phyloP scores from a whole-genome alignment of 805 yeast species.

The Teunomyces stri region DNA sequence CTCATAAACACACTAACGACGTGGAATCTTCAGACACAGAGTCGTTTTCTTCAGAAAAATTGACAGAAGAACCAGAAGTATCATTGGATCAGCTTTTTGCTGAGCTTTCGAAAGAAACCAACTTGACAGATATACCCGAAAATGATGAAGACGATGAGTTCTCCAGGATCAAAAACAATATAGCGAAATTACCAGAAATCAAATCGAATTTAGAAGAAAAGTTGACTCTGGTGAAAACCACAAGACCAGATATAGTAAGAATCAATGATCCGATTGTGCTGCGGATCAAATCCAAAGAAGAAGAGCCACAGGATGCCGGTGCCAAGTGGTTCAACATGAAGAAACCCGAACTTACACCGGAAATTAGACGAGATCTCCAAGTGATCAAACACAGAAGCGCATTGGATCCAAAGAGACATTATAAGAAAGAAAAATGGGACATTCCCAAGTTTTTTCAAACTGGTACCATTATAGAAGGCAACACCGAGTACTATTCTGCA shows the following conservation, averaged over 20 bases:
- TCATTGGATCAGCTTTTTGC: conserved; percentile 33
- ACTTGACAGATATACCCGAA: conserved; percentile 7
- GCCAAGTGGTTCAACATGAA: conserved; percentile 80
- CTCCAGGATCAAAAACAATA: conserved; percentile 32
- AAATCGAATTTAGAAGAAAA: conserved; percentile 26
- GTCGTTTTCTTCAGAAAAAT: conserved; percentile 17
- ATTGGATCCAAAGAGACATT: conserved; percentile 92
- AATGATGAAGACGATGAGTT: conserved; percentile 21
- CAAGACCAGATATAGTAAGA: conserved; percentile 21
- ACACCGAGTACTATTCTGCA: conserved; percentile 69
- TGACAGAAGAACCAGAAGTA: conserved; percentile 8
- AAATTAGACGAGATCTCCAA: conserved; percentile 71
- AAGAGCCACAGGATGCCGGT: conserved; percentile 41
- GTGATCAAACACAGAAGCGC: conserved; percentile 84
- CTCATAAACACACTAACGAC: conserved; percentile 8
- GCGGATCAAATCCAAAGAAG: conserved; percentile 15
- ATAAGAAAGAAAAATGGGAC: conserved; percentile 79
- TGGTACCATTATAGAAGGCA: conserved; percentile 85
- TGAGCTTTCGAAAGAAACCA: conserved; percentile 27
- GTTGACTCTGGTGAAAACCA: conserved; percentile 14
- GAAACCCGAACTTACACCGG: conserved; percentile 68
- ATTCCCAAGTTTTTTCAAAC: conserved; percentile 79
- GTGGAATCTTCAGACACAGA: conserved; percentile 31
- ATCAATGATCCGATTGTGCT: conserved; percentile 48
- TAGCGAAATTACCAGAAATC: conserved; percentile 42